Conservation (phyloP, 2,329 filamentous ascomycete genomes). For the Aspergillus sp. region DNA sequence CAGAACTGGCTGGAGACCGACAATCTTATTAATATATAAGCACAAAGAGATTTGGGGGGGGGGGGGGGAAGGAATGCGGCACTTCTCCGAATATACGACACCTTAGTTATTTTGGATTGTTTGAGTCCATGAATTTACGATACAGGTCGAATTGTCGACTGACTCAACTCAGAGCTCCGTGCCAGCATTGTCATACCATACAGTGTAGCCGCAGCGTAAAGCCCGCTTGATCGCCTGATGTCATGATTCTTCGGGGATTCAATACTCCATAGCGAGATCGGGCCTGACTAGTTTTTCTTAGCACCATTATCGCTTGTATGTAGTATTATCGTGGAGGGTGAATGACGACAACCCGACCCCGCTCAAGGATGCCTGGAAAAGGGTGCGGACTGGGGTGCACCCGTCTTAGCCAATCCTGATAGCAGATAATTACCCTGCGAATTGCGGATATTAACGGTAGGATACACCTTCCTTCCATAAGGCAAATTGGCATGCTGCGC, state of each 20-base stretch:
- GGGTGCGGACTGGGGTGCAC: not conserved
- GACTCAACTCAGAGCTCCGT: constrained; percentile 2
- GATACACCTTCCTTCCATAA: not conserved
- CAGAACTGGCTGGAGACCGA: constrained; percentile 1
- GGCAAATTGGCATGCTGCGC: not conserved
- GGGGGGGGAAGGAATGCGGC: not conserved
- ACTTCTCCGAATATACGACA: not conserved
- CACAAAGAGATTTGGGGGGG: not conserved
- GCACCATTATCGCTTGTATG: not conserved
- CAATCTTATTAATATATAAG: constrained; percentile 6
- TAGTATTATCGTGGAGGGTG: not conserved
- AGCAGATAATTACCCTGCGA: not conserved
- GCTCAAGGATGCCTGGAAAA: not conserved
- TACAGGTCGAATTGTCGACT: constrained; percentile 1
- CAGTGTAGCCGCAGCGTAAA: not conserved
- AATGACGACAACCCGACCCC: constrained; percentile 3
- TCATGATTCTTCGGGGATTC: constrained; percentile 2
- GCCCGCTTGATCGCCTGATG: constrained; percentile 14
- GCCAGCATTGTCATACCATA: constrained; percentile 3
- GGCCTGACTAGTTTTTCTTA: not conserved
- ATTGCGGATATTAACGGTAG: not conserved
- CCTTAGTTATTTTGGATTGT: not conserved
- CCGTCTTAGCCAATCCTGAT: not conserved
- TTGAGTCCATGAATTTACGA: not conserved
- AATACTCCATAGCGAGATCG: constrained; percentile 1